These are phyloP conservation scores for Fusarium subglutinans DNA, from an alignment of 2,329 filamentous ascomycete genomes.

Conservation along the genomic window DNA sequence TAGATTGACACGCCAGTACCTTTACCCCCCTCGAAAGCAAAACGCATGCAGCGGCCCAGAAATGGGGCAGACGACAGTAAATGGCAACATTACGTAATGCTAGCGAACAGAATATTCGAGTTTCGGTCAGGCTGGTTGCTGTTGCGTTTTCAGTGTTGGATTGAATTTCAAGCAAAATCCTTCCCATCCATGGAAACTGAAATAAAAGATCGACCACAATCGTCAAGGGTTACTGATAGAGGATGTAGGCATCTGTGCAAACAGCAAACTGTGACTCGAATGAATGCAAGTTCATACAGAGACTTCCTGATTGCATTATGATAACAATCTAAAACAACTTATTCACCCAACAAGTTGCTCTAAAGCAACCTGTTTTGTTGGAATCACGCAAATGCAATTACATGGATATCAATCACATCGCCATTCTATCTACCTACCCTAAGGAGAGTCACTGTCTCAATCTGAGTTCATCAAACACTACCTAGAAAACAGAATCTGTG, in stretches of 20 bases:
- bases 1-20: too few species aligned
- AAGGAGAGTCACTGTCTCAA: neutral
- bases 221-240: too few species aligned
- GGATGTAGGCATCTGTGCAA: neutral
- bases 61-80: neutral
- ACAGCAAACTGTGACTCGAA: neutral
- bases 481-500: neutral
- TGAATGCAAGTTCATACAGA: accelerated
- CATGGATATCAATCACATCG: neutral
- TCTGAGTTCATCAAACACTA: too few species aligned
- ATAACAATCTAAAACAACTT: neutral
- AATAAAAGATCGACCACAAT: neutral
- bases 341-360: neutral
- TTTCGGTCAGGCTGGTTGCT: neutral
- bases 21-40: neutral
- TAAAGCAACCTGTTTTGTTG: neutral
- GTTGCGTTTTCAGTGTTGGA: neutral
- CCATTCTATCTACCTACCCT: neutral
- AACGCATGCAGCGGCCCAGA: neutral
- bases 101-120: accelerated
- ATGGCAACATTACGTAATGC: neutral
- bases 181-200: too few species aligned
- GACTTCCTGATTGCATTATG: accelerated
- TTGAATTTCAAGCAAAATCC: too few species aligned
- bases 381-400: too few species aligned